These are phyloP conservation scores for Aureobasidium melanogenum DNA, from an alignment of 2,329 filamentous ascomycete genomes.

Conservation along the genomic window DNA sequence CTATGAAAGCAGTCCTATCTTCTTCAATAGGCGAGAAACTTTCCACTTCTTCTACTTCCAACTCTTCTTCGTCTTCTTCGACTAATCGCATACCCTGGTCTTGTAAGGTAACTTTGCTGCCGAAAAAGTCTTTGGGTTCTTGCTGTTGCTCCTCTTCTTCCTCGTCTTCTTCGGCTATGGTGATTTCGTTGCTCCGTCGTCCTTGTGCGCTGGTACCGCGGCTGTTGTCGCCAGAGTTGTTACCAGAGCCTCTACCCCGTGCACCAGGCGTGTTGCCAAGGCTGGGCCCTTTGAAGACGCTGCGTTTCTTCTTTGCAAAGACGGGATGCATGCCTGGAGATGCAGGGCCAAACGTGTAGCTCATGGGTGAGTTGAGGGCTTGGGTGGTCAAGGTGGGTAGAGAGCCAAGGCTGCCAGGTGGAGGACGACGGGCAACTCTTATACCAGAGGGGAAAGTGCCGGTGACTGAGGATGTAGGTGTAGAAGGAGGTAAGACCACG, in stretches of 20 bases:
- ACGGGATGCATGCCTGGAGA: slow-evolving; percentile 50
- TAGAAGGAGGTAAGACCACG: slow-evolving; percentile 26
- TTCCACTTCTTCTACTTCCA: slow-evolving; percentile 47
- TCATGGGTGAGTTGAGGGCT: neutral
- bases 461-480: slow-evolving; percentile 52
- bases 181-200: slow-evolving; percentile 61
- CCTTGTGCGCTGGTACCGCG: slow-evolving; percentile 53
- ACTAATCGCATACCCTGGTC: neutral
- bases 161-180: slow-evolving; percentile 6
- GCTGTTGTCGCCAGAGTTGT: slow-evolving; percentile 17
- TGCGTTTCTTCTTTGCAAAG: slow-evolving; percentile 75
- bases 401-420: slow-evolving; percentile 23
- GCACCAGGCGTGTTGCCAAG: slow-evolving; percentile 46
- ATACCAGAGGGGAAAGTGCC: slow-evolving; percentile 25
- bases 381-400: slow-evolving; percentile 15
- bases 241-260: neutral
- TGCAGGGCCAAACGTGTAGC: slow-evolving; percentile 44
- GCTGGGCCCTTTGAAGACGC: slow-evolving; percentile 72
- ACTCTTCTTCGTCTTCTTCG: slow-evolving; percentile 16
- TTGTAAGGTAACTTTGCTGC: neutral
- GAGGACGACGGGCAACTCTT: slow-evolving; percentile 19
- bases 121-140: neutral
- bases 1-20: slow-evolving; percentile 7
- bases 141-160: neutral
- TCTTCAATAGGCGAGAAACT: slow-evolving; percentile 44